Percentiles rank a stretch among this genome's conserved stretches.
Evolutionary conservation across 495 filamentous ascomycete species (phyloP).

Genomic region (Penicillium lagena): DNA sequence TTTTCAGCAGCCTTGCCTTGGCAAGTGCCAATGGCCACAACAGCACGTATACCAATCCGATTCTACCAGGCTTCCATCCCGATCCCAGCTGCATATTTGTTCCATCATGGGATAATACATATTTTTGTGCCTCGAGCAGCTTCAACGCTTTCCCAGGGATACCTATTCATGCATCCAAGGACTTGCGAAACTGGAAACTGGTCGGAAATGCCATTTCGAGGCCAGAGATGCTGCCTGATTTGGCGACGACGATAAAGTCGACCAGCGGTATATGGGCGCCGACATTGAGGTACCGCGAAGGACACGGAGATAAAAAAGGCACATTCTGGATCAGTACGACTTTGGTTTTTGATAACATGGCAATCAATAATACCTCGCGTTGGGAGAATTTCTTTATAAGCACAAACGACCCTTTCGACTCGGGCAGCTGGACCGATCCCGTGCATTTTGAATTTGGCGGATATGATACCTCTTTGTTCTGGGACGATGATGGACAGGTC

Average conservation of each 20-base stretch:
- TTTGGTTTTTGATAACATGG: constrained; percentile 8
- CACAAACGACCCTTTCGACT: constrained; percentile 10
- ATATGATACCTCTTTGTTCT: constrained; percentile 18
- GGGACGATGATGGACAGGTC: constrained; percentile 16
- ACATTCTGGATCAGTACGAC: no score
- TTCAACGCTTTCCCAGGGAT: constrained; percentile 33
- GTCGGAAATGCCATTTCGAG: constrained; percentile 3
- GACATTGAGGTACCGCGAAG: no score
- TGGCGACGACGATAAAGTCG: constrained; percentile 6
- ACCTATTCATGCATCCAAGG: constrained; percentile 29
- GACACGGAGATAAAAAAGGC: no score
- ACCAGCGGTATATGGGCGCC: constrained; percentile 12
- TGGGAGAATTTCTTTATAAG: constrained; percentile 18
- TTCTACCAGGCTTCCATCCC: constrained; percentile 21
- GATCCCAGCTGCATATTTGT: constrained; percentile 22
- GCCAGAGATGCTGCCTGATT: neutral
- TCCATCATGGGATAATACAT: constrained; percentile 6
- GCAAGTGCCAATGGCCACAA: no score
- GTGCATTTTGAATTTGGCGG: constrained; percentile 21
- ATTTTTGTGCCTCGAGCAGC: constrained; percentile 27
- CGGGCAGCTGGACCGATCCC: constrained; percentile 21
- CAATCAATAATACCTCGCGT: constrained; percentile 9
- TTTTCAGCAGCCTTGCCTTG: no score
- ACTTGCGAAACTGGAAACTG: constrained; percentile 25
- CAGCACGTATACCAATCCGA: constrained; percentile 3